Base-by-base conservation (phyloP, 148 eudicot species). In the Cornus florida region DNA sequence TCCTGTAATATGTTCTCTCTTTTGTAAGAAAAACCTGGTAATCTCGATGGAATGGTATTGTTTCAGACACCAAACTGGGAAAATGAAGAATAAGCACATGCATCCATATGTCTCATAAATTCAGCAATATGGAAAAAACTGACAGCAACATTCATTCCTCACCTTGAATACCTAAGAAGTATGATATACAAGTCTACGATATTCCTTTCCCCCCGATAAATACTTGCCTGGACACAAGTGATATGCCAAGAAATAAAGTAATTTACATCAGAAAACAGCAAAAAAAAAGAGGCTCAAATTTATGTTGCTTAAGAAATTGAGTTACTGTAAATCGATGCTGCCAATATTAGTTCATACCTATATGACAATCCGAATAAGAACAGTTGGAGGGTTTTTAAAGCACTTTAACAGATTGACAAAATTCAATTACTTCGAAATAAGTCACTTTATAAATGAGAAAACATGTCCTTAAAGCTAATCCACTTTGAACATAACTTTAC, bases 111-210 rank as follows among this genome's bases (percentile, higher is more conserved):
- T 76, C 70, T 75, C 67, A 65, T 22, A 62, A 67, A 38, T 53
- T 16, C 59, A 28, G 76, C 41, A n/a, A 78, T 41, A 57, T 67
- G 60, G 69, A 78, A 57, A 75, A 79, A 60, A 53, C 59, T 35
- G 67, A 79, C 53, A 50, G 53, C 75, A 69, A 6, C n/a, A 10
- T 46, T 78, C 48, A 50, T 77, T 67, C 41, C 71, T 77, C 90
- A 95, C 99, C 97, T 95, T 75, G 97, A 92, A 86, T 91, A 95
- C 84, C 97, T 86, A 57, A 95, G 88, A 86, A 94, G 94, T 75
- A 94, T 94, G 65, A 90, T 78, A 89, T 94, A 94, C 87, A 94
- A 85, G 86, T 94, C 98, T 39, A 92, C 74, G 43, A 92, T 75
- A 83, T 94, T 92, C 74, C 83, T 89, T 84, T 94, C 98, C 56